Conservation (phyloP, 177 flowering plant genomes). For the Vitis hybrid region DNA sequence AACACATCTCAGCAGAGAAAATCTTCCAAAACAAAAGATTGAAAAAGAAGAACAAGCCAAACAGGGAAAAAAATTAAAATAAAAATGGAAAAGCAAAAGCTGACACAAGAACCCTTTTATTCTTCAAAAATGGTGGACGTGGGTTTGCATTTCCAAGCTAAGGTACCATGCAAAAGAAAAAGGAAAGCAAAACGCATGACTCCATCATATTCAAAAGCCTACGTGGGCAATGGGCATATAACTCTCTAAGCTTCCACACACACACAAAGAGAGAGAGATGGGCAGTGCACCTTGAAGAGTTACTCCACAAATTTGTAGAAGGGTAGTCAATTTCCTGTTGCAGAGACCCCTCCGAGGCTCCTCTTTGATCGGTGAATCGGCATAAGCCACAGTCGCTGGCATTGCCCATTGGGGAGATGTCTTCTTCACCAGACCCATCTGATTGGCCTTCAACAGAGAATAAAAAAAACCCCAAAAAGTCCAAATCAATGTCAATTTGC, state of each 20-base stretch:
- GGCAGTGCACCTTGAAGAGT: slow-evolving; percentile 53
- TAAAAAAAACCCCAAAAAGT: neutral
- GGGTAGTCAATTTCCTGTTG: slow-evolving; percentile 43
- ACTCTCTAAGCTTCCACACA: too few relatives aligned
- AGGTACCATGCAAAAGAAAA: slow-evolving; percentile 45
- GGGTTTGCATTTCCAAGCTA: slow-evolving; percentile 33
- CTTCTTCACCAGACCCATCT: slow-evolving; percentile 84
- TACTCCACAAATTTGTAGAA: slow-evolving; percentile 58
- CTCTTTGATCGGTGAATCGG: slow-evolving; percentile 38
- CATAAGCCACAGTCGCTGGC: slow-evolving; percentile 7
- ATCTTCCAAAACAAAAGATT: slow-evolving; percentile 19
- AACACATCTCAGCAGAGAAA: slow-evolving; percentile 20
- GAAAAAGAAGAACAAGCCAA: neutral
- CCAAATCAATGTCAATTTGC: neutral
- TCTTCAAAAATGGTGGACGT: slow-evolving; percentile 42
- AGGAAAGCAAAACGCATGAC: slow-evolving; percentile 8
- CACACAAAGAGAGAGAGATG: slow-evolving; percentile 1
- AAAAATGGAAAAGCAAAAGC: slow-evolving; percentile 49
- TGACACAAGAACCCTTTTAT: slow-evolving; percentile 47
- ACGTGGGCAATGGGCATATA: slow-evolving; percentile 1
- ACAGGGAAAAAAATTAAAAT: slow-evolving; percentile 3
- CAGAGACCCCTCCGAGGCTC: slow-evolving; percentile 37
- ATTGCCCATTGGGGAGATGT: slow-evolving; percentile 32
- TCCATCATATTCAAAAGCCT: slow-evolving; percentile 4
- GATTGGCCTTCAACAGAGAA: slow-evolving; percentile 47